Base-by-base conservation (phyloP, 2,329 filamentous ascomycete species). In the Penicillium sp. region DNA sequence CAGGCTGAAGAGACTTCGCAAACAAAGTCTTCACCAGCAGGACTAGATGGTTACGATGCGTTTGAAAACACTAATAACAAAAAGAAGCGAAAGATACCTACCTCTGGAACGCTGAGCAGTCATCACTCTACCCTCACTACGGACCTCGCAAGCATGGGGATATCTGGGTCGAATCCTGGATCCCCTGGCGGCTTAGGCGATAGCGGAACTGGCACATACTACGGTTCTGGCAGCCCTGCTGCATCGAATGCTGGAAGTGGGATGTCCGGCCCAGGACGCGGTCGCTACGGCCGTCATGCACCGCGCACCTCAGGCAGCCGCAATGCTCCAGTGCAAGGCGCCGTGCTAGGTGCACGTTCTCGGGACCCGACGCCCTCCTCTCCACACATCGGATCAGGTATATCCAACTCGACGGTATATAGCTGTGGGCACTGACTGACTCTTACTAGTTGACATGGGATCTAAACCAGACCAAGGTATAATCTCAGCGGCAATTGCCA, bases 61-160 rank as follows among this genome's bases (percentile, higher is more conserved):
- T 96, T 97, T 66, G 94, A 99, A 73, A 97, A 97, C 67, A 96
- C 91, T 35, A 97, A 96, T 72, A 99, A 99, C 71, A 99, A 99
- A 76, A 99, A 97, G 79, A 97, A 99, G 74, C 84, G 94, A 64
- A 99, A 99, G 76, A 97, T 99, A 38, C 94, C 94, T 0, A 91
- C 91, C 0, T 91, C 90, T 9, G 89, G 90, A 18, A 89, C 90
- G 65, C 79, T 85, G 14, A 83, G 77, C 55, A 74, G 79, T 60
- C 82, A 85, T 66, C 79, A 85, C 61, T 78, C 79, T 61, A 76
- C 78, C 56, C 72, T 89, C 52, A 84, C 84, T 16, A 80, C 83
- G 26, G 86, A 88, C 62, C 78, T 88, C 71, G 82, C 84, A 42
- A 83, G 79, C 64, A 82, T 88, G 80, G 83, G 83, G 46, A 78